Percentiles rank a stretch among this genome's conserved stretches.
These are phyloP conservation scores for Citrus glauca DNA, from an alignment of 345 rosid species.

Conservation along the genomic window DNA sequence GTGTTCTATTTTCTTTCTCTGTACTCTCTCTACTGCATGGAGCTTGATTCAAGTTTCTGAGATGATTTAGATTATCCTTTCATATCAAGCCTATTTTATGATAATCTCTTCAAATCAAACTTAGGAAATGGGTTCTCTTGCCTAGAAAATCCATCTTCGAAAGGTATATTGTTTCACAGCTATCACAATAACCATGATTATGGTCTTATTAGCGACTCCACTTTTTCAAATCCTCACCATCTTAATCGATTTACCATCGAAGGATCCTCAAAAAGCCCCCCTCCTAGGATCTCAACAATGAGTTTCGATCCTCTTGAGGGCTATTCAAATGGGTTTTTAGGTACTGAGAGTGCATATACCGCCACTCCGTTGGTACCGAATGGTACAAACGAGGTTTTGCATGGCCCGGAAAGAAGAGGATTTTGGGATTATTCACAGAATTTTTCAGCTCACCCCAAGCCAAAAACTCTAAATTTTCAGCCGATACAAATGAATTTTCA, in stretches of 20 bases:
- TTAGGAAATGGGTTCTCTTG: too few species aligned
- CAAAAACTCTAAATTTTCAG: background rate
- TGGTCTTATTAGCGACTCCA: background rate
- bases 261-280: conserved; percentile 19
- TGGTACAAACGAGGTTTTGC: conserved; percentile 11
- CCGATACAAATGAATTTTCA: background rate
- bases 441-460: background rate
- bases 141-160: too few species aligned
- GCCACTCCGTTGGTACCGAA: conserved; percentile 2
- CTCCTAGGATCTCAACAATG: conserved; percentile 4
- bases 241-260: conserved; percentile 11
- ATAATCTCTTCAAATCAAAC: too few species aligned
- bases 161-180: too few species aligned
- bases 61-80: conserved; percentile 29
- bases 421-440: conserved; percentile 16
- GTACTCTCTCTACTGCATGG: conserved; percentile 32
- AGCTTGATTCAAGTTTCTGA: conserved; percentile 29
- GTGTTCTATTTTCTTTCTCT: background rate
- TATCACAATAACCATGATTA: too few species aligned
- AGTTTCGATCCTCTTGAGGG: conserved; percentile 15
- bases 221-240: conserved; percentile 8
- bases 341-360: background rate
- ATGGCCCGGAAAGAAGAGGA: conserved; percentile 4
- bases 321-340: background rate
- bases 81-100: conserved; percentile 25